Percentiles rank a stretch among this genome's conserved stretches.
phyloP scores from a whole-genome alignment of 2,329 filamentous ascomycete species.

The Penicillium nordicum region DNA sequence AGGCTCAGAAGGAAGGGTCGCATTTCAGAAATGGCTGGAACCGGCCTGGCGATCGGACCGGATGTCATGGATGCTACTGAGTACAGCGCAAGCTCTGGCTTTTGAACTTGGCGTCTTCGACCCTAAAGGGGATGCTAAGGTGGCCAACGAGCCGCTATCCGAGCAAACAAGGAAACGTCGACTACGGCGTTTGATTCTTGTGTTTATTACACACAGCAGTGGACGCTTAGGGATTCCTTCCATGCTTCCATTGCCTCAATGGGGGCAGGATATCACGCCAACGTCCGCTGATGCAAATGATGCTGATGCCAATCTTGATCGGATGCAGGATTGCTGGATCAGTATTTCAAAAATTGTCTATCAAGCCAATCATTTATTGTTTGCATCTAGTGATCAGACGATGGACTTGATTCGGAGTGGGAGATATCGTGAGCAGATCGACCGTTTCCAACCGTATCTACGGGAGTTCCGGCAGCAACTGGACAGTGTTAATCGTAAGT shows the following conservation, averaged over 20 bases:
- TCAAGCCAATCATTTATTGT: constrained; percentile 81
- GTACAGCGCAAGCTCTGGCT: constrained; percentile 81
- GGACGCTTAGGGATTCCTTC: constrained; percentile 88
- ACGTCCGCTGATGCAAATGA: constrained; percentile 28
- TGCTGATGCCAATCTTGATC: constrained; percentile 48
- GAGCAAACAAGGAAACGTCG: constrained; percentile 78
- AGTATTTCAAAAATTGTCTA: constrained; percentile 92
- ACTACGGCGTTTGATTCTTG: constrained; percentile 79
- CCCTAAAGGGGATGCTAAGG: constrained; percentile 70
- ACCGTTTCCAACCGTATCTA: constrained; percentile 76
- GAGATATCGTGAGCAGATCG: constrained; percentile 74
- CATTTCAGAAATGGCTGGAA: constrained; percentile 88
- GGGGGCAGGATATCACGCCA: constrained; percentile 40
- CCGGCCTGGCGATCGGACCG: constrained; percentile 91
- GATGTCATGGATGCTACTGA: constrained; percentile 97
- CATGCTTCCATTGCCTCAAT: constrained; percentile 68
- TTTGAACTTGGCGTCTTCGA: constrained; percentile 97
- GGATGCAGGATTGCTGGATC: constrained; percentile 79
- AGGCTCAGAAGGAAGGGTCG: constrained; percentile 72
- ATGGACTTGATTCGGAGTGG: constrained; percentile 84
- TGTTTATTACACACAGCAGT: constrained; percentile 91
- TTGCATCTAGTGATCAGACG: constrained; percentile 81
- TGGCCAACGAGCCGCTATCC: constrained; percentile 45
- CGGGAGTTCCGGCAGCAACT: constrained; percentile 77
- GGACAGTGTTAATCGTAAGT: constrained; percentile 62